Evolutionary conservation across 1,139 yeast species (phyloP), one percentile per base, ranked within the genome.

Genomic region (Diutina scorzettiae): DNA sequence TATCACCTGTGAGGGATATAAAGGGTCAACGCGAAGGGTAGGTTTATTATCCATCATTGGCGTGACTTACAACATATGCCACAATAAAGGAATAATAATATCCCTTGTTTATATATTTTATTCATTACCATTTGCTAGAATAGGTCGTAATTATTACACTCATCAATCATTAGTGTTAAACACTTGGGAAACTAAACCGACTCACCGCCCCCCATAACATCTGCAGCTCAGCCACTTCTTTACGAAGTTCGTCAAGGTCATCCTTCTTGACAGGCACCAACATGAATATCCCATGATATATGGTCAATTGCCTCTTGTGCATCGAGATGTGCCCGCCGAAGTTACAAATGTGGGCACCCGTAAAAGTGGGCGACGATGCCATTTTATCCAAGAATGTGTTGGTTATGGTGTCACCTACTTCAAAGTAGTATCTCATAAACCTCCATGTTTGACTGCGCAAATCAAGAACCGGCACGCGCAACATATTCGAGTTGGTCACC

Each of bases 381-480:
- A 66, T 45, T 28, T 49, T 46, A 3, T 59, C 54, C n/a, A 59
- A 45, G 7, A 45, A 28, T 7, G 42, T 39, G 5, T 45, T 30
- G 5, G 45, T 37, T 17, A 43, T 40, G 21, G 39, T 36, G 16
- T 45, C 44, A 16, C 46, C 24, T 12, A 63, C 47, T 45, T 66
- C 69, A 46, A 57, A 60, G 47, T 57, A 62, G 48, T 58, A 67
- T 33, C 61, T 53, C 47, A 61, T 50, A 47, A 64, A 69, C 37
- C 60, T 57, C 73, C 73, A 69, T 2, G 66, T 64, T 49, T 67
- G 73, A 1, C 73, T 64, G 41, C 59, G 62, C 37, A 68, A 52
- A 48, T 67, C 66, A 42, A 65, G 58, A 4, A 60, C 64, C 16
- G 67, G 58, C 19, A 69, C 51, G 40, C 73, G 54, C 41, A 63